These are phyloP conservation scores for Cymbopogon flexuosus DNA, from an alignment of 202 grass and related monocot genomes.

Conservation along the genomic window DNA sequence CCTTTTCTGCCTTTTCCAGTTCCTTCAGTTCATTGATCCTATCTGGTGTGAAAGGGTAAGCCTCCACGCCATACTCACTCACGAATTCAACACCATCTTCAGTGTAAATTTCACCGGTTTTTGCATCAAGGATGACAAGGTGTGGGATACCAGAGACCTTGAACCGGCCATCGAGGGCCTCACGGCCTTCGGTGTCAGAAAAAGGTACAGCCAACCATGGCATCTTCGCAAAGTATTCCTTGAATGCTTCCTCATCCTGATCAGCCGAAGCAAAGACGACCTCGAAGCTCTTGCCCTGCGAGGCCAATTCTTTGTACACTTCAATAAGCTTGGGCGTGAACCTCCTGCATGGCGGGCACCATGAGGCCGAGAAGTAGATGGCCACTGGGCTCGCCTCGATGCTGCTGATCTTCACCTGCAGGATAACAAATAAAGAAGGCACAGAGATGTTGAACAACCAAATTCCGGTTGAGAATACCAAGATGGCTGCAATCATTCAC, in stretches of 20 bases:
- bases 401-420: constrained; percentile 69
- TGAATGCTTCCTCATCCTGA: constrained; percentile 49
- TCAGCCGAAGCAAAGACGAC: constrained; percentile 69
- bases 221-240: constrained; percentile 75
- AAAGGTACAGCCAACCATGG: constrained; percentile 90
- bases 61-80: constrained; percentile 50
- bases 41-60: constrained; percentile 64
- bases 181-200: constrained; percentile 47
- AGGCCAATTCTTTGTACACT: constrained; percentile 47
- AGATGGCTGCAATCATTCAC: not conserved
- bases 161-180: constrained; percentile 37
- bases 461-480: not conserved
- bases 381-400: constrained; percentile 49
- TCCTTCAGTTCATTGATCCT: constrained; percentile 57
- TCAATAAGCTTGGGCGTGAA: constrained; percentile 75
- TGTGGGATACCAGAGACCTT: constrained; percentile 63
- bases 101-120: constrained; percentile 54
- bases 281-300: constrained; percentile 58
- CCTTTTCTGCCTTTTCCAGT: constrained; percentile 51
- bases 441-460: not conserved
- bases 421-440: not conserved
- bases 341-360: constrained; percentile 57
- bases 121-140: constrained; percentile 54
- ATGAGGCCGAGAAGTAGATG: constrained; percentile 80
- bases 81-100: constrained; percentile 46